A percentile compares a stretch with the other conserved stretches of the same genome.
phyloP scores from a whole-genome alignment of 1,139 yeast species.

The Pichia terricola region DNA sequence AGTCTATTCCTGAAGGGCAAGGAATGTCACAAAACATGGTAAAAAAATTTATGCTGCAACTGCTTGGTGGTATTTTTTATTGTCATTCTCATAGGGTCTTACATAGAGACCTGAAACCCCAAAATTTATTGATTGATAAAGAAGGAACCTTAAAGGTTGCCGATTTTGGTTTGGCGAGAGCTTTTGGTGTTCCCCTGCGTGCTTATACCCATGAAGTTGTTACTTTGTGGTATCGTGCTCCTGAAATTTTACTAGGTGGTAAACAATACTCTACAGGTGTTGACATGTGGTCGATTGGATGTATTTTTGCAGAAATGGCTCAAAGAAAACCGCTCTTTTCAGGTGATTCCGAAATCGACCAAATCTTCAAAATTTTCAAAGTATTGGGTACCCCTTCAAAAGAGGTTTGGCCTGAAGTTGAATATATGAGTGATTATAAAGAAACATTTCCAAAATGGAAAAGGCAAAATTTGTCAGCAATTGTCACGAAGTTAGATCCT shows the following conservation, averaged over 20 bases:
- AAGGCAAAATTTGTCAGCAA: constrained; percentile 57
- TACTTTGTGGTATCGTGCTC: constrained; percentile 96
- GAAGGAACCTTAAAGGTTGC: constrained; percentile 94
- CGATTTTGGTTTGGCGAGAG: constrained; percentile 95
- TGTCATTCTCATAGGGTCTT: constrained; percentile 93
- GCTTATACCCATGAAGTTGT: constrained; percentile 98
- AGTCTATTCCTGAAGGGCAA: constrained; percentile 82
- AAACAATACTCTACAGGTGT: constrained; percentile 97
- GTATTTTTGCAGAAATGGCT: constrained; percentile 98
- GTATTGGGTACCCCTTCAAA: constrained; percentile 92
- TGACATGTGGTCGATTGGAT: constrained; percentile 98
- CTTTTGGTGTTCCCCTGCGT: constrained; percentile 92
- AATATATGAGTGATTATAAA: constrained; percentile 88
- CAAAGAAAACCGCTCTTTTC: constrained; percentile 92
- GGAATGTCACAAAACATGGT: constrained; percentile 88
- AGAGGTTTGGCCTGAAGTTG: constrained; percentile 93
- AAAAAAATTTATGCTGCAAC: constrained; percentile 86
- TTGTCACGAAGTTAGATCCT: constrained; percentile 73
- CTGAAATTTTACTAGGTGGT: constrained; percentile 91
- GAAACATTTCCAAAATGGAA: constrained; percentile 95
- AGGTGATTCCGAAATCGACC: constrained; percentile 97
- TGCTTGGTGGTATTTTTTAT: constrained; percentile 85
- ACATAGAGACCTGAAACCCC: constrained; percentile 95
- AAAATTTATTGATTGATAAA: constrained; percentile 83
- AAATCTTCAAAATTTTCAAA: constrained; percentile 89